phyloP scores from a whole-genome alignment of 1,284 basidiomycete genomes.

The Pascua sp. region DNA sequence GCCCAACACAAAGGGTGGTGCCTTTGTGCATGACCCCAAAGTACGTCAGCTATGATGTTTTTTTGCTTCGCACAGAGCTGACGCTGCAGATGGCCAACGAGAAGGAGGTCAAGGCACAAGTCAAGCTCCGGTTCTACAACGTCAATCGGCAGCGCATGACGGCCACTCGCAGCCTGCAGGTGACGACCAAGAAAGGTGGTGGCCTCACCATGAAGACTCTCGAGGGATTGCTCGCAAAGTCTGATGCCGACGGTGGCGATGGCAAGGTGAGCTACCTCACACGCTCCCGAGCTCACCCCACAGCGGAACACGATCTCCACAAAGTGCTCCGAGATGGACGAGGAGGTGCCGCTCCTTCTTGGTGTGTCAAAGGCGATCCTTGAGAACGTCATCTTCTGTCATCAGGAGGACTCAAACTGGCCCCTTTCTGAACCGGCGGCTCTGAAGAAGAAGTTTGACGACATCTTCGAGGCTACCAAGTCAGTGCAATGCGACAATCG shows the following conservation, averaged over 20 bases:
- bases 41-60: slow-evolving; percentile 22
- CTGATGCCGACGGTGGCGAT: slow-evolving; percentile 64
- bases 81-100: slow-evolving; percentile 78
- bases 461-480: slow-evolving; percentile 98
- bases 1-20: slow-evolving; percentile 94
- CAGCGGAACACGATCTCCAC: slow-evolving; percentile 87
- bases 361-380: slow-evolving; percentile 96
- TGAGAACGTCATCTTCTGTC: slow-evolving; percentile 99
- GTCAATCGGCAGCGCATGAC: slow-evolving; percentile 84
- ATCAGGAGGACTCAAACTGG: slow-evolving; percentile 99
- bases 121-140: slow-evolving; percentile 87
- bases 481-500: slow-evolving; percentile 40
- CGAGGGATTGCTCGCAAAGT: slow-evolving; percentile 79
- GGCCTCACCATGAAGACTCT: slow-evolving; percentile 96
- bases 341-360: slow-evolving; percentile 86
- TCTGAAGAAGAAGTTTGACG: slow-evolving; percentile 98
- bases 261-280: slow-evolving; percentile 60
- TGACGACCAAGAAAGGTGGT: slow-evolving; percentile 83
- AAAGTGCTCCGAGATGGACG: slow-evolving; percentile 93
- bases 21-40: slow-evolving; percentile 96
- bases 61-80: not conserved
- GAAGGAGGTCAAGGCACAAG: slow-evolving; percentile 97
- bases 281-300: slow-evolving; percentile 5
- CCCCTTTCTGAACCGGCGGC: slow-evolving; percentile 85
- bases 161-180: slow-evolving; percentile 88